Evolutionary conservation across 768 basidiomycete genomes (phyloP), one percentile per base, ranked within the genome.

Genomic region (Tylopilus sp.): DNA sequence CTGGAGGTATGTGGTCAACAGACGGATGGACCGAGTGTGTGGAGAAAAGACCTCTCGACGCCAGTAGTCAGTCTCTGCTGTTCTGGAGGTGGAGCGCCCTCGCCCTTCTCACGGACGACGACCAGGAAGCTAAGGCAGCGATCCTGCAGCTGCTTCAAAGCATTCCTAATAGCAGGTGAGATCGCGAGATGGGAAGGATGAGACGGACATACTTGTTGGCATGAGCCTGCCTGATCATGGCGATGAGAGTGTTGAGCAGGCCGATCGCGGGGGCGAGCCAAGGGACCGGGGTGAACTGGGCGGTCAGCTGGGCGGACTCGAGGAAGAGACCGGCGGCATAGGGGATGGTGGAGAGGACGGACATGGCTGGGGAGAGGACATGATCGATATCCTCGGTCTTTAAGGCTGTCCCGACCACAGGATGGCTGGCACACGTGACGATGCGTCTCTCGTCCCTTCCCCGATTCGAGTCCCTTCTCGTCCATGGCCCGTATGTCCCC

Each of bases 401-500:
- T 48, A 48, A 52, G 40, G 22, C 25, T 34, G 55, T 45, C 47
- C 45, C 3, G 17, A 9, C 17, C 59, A 63, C 63, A 66, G 63
- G 63, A 64, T 64, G 56, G 48, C 46, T 1, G 19, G 45, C 17
- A 24, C 33, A 66, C 63, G 65, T 67, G 65, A 53, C 36, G 68
- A 58, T 50, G 53, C 72, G 74, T 31, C 52, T 82, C 16, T 79
- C 79, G 17, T 42, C 62, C 9, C 67, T 87, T n/a, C 86, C 87
- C 5, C 59, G 58, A 2, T 87, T 82, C 69, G 70, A 66, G 17
- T 76, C 81, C 6, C 65, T 90, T n/a, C 72, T 91, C 13, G 69
- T 91, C 29, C 74, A 79, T 24, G 89, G 89, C 1, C 53, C 72
- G 0, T 86, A 83, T 63, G 83, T 81, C 46, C 68, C 85, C 19